Percentiles rank a stretch among this genome's conserved stretches.
phyloP scores from a whole-genome alignment of 208 protist species.

The Borovskyia barvae region DNA sequence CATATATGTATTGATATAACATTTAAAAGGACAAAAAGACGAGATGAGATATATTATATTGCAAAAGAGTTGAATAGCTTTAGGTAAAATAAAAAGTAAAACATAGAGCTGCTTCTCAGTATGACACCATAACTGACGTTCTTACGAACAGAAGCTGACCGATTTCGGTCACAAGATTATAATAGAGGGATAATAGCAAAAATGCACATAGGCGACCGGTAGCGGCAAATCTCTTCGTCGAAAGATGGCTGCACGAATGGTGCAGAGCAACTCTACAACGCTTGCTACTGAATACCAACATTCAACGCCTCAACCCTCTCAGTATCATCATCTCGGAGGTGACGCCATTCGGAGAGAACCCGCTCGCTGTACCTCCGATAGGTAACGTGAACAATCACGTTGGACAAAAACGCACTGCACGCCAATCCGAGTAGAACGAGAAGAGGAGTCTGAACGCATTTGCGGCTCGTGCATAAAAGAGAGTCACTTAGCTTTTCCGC shows the following conservation, averaged over 20 bases:
- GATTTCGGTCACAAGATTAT: background rate
- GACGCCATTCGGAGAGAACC: constrained; percentile 40
- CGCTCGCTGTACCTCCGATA: constrained; percentile 37
- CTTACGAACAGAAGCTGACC: background rate
- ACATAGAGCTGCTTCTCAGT: too few relatives aligned
- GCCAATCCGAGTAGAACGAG: constrained; percentile 43
- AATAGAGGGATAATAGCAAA: background rate
- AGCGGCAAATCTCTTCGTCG: background rate
- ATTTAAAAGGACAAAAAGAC: too few relatives aligned
- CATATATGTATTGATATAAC: too few relatives aligned
- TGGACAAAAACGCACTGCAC: constrained; percentile 35
- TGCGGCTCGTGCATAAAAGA: constrained; percentile 27
- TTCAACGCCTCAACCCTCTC: background rate
- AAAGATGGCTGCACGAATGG: background rate
- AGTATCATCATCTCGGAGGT: constrained; percentile 22
- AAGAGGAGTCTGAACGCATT: constrained; percentile 48
- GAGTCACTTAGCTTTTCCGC: constrained; percentile 35
- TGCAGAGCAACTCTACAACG: background rate
- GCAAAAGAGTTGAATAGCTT: too few relatives aligned
- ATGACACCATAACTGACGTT: background rate
- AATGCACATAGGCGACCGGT: background rate
- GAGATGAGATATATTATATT: too few relatives aligned
- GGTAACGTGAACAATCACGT: constrained; percentile 35
- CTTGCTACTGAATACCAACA: background rate
- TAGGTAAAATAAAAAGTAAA: too few relatives aligned